Percentiles rank a stretch among this genome's conserved stretches.
phyloP scores from a whole-genome alignment of 2,329 filamentous ascomycete species.

The Claviceps pusilla region DNA sequence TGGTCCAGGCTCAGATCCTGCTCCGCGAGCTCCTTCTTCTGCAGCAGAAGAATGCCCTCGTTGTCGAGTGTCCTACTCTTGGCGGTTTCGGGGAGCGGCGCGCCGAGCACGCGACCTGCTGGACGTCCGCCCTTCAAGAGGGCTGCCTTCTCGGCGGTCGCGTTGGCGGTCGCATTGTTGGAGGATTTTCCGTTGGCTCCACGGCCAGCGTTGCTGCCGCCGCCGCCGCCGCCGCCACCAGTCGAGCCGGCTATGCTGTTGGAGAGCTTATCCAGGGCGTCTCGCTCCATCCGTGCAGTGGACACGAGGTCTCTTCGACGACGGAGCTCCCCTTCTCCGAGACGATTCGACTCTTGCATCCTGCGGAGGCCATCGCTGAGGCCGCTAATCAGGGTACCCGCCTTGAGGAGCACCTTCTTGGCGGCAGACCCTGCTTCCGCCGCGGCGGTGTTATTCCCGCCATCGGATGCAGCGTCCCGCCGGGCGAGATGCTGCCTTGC shows the following conservation, averaged over 20 bases:
- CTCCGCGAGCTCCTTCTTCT: slow-evolving; percentile 57
- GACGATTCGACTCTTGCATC: slow-evolving; percentile 36
- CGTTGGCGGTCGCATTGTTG: slow-evolving; percentile 2
- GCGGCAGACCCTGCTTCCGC: slow-evolving; percentile 57
- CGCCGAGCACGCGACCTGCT: slow-evolving; percentile 55
- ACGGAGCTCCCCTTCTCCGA: slow-evolving; percentile 63
- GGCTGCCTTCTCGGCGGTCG: slow-evolving; percentile 32
- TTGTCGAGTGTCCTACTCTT: slow-evolving; percentile 67
- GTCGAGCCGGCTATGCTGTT: slow-evolving; percentile 30
- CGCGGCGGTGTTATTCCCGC: slow-evolving; percentile 26
- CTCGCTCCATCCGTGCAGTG: slow-evolving; percentile 56
- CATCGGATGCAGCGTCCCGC: slow-evolving; percentile 39
- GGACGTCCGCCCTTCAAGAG: slow-evolving; percentile 26
- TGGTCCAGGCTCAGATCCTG: slow-evolving; percentile 61
- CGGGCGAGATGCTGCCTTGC: slow-evolving; percentile 55
- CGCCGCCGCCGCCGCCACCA: background rate
- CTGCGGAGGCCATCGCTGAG: slow-evolving; percentile 50
- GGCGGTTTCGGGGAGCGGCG: slow-evolving; percentile 58
- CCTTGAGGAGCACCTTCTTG: slow-evolving; percentile 57
- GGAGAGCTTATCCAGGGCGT: slow-evolving; percentile 59
- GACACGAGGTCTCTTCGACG: slow-evolving; percentile 56
- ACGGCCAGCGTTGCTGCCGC: slow-evolving; percentile 24
- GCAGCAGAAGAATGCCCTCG: slow-evolving; percentile 55
- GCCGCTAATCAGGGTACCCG: slow-evolving; percentile 45
- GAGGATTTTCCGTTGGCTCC: slow-evolving; percentile 18